Percentiles rank a stretch among this genome's conserved stretches.
Evolutionary conservation across 1,284 basidiomycete genomes (phyloP).

Genomic region (Takashimella koratensis): DNA sequence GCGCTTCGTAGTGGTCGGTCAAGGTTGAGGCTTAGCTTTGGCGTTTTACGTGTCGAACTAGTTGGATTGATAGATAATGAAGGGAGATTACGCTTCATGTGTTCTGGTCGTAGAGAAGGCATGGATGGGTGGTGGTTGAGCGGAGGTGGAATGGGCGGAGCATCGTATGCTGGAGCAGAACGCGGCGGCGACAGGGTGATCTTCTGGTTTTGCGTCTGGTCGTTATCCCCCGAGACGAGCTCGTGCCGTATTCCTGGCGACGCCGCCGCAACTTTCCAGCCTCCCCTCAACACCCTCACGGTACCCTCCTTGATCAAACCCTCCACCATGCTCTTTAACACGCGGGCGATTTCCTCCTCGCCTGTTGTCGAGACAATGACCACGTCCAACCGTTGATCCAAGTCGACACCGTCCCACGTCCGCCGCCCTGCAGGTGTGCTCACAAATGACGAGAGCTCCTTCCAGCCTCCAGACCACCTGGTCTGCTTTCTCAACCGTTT

Average conservation of each 20-base stretch:
- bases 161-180: background rate
- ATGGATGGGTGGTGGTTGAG: slow-evolving; percentile 23
- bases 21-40: slow-evolving; percentile 40
- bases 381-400: slow-evolving; percentile 50
- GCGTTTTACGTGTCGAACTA: slow-evolving; percentile 22
- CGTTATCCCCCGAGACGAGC: slow-evolving; percentile 12
- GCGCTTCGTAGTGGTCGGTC: slow-evolving; percentile 24
- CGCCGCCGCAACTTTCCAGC: slow-evolving; percentile 28
- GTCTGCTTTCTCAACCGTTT: slow-evolving; percentile 70
- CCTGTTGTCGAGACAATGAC: slow-evolving; percentile 29
- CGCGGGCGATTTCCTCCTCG: slow-evolving; percentile 28
- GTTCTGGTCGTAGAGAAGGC: slow-evolving; percentile 22
- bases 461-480: slow-evolving; percentile 51
- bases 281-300: slow-evolving; percentile 29
- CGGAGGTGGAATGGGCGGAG: background rate
- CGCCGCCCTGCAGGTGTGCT: slow-evolving; percentile 67
- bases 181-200: slow-evolving; percentile 4
- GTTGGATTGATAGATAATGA: slow-evolving; percentile 18
- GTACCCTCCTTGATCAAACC: slow-evolving; percentile 17
- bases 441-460: slow-evolving; percentile 68
- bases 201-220: slow-evolving; percentile 1
- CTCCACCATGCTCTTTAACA: slow-evolving; percentile 20
- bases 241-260: slow-evolving; percentile 3
- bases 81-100: slow-evolving; percentile 23
- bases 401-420: slow-evolving; percentile 57